Evolutionary conservation across 345 rosid species (phyloP), one percentile per base, ranked within the genome.

Genomic region (Cochlearia excelsa): DNA sequence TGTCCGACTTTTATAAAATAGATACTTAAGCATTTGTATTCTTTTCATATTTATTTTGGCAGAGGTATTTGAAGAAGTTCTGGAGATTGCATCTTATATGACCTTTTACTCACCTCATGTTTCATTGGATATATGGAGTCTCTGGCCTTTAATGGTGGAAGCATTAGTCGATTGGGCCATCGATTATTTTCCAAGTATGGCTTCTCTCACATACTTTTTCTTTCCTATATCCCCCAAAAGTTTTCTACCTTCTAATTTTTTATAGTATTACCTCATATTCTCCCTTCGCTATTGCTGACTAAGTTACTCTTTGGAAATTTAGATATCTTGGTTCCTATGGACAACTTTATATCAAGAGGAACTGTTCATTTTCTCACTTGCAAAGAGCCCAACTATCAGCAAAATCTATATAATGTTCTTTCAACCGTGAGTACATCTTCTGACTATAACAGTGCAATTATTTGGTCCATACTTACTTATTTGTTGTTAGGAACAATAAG

Each of bases 51-150:
- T 16, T 67, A 11, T 43, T 77, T 70, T 23, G 67, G 72, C 87
- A 94, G 99, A 94, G 86, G 99, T 94, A 55, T 94, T 84, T 77
- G 99, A 94, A 81, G 99, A 94, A 81, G 92, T 94, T 59, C 68
- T 90, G 88, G 99, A 94, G 77, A 90, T 94, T 69, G 93, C 87
- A 46, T 87, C 97, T 16, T 85, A 87, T 67, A 90, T 94, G 99
- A 89, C 99, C 63, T 90, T 89, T 76, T 94, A 84, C 68, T 82
- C 97, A 51, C 99, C 99, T 23, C 81, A 79, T 33, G 87, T 94
- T 78, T 87, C 99, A 37, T 50, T 82, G 75, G 95, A 84, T 35
- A 87, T 94, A 96, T 94, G 99, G 99, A 85, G 83, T 72, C 95
- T 94, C 40, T 94, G 99, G 99, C 96, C 97, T 33, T 75, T 94